phyloP scores from a whole-genome alignment of 345 rosid genomes.

The Cardamine chenopodiifolia region DNA sequence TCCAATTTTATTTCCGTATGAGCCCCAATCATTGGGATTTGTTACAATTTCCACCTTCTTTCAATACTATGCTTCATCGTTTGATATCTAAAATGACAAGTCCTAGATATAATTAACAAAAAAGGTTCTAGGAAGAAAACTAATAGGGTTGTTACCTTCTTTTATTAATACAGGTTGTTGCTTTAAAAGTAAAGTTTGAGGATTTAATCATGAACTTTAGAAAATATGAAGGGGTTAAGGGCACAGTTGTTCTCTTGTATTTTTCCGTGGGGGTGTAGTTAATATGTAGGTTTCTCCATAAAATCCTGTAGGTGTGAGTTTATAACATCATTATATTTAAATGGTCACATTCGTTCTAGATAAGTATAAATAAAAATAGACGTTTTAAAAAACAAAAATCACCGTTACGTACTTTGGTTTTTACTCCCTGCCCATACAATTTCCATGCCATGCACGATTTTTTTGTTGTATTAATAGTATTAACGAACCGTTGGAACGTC shows the following conservation, averaged over 20 bases:
- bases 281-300: conserved; percentile 20
- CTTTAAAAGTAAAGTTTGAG: neutral
- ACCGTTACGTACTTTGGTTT: conserved; percentile 32
- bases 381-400: neutral
- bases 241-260: conserved; percentile 14
- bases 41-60: neutral
- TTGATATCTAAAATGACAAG: neutral
- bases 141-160: neutral
- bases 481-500: neutral
- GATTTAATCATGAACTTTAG: neutral
- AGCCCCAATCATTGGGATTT: neutral
- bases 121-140: neutral
- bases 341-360: conserved; percentile 5
- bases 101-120: neutral
- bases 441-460: conserved; percentile 18
- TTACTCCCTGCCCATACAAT: conserved; percentile 18
- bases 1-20: neutral
- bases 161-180: too few relatives aligned
- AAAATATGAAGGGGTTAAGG: conserved; percentile 10
- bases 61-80: neutral
- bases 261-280: conserved; percentile 18
- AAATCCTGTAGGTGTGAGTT: conserved; percentile 34
- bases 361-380: neutral
- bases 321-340: conserved; percentile 6
- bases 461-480: too few relatives aligned